Base-by-base conservation (phyloP, 192 early-diverging fungal genomes). In the Entophlyctis helioformis region DNA sequence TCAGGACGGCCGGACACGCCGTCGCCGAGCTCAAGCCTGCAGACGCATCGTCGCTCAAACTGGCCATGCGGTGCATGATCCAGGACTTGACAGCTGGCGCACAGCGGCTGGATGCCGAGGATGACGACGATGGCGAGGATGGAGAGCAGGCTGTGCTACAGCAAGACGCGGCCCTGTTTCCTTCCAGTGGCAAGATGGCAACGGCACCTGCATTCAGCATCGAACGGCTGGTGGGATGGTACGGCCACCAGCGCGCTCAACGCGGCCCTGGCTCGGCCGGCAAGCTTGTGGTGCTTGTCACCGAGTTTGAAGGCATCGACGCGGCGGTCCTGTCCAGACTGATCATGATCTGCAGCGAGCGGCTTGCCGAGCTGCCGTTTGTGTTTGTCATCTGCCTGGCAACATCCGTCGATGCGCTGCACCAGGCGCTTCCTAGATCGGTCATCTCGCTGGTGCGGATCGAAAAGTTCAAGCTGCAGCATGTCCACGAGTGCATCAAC, bases 231-330 rank as follows among this genome's bases (percentile, higher is more conserved):
- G 59, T 63, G 37, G 54, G 73, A 36, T 87, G 85, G 87, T 82
- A 82, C 50, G 57, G 50, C 40, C 58, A 65, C 23, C 48, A 36
- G 22, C 33, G 2, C 11, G 7, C 10, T 5, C 31, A 19, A 18
- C n/a, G n/a, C n/a, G 25, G 28, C 39, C 29, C 23, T 40, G 26
- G 22, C 1, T 45, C 26, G 9, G 20, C 16, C 12, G 59, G 63
- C 1, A 75, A 64, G 13, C 36, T 88, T 2, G 82, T 89, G 2
- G 55, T 90, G 20, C 78, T 89, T 24, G 49, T 95, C 37, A 83
- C 89, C 48, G 87, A 95, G 53, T 86, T 89, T 63, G 91, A 95
- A 52, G 70, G 80, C 33, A 91, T 95, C 43, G 68, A 77, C 27
- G 68, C 79, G 6, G 51, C 53, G 12, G 64, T 88, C 0, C 69